phyloP scores from a whole-genome alignment of 176 grass and related monocot genomes.

The Aegilops speltoides region DNA sequence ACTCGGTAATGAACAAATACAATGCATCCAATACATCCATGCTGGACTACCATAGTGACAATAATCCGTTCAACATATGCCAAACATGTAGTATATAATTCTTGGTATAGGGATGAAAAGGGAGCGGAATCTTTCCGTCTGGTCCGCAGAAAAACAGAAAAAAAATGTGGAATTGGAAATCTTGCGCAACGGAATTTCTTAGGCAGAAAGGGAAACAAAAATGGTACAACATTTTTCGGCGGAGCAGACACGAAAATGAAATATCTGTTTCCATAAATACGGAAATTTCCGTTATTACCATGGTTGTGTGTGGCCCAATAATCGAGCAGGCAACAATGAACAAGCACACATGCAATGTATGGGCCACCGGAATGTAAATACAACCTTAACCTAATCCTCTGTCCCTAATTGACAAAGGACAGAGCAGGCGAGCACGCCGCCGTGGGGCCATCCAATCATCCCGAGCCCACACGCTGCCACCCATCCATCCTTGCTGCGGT shows the following conservation, averaged over 20 bases:
- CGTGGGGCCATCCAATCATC: not conserved
- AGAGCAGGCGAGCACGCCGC: not conserved
- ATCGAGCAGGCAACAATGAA: not conserved
- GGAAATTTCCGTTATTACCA: not conserved
- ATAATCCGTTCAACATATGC: not conserved
- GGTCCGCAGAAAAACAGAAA: not conserved
- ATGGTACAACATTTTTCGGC: not conserved
- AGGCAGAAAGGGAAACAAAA: not conserved
- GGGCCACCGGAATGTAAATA: not conserved
- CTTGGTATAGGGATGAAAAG: not conserved
- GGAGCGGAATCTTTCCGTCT: not conserved
- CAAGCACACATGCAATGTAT: not conserved
- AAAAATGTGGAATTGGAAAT: not conserved
- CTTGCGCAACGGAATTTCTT: not conserved
- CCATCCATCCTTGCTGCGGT: not conserved
- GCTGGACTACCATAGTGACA: not conserved
- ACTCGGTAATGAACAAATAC: not conserved
- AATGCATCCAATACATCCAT: conserved; percentile 23
- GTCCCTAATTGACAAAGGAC: not conserved
- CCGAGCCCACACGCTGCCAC: not conserved
- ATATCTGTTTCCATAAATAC: not conserved
- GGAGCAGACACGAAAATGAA: not conserved
- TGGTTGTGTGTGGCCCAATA: not conserved
- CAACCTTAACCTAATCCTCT: not conserved
- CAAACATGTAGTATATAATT: not conserved